Percentiles rank a stretch among this genome's conserved stretches.
phyloP scores from a whole-genome alignment of 108 stramenopile species.

The Cyclotella atomus region DNA sequence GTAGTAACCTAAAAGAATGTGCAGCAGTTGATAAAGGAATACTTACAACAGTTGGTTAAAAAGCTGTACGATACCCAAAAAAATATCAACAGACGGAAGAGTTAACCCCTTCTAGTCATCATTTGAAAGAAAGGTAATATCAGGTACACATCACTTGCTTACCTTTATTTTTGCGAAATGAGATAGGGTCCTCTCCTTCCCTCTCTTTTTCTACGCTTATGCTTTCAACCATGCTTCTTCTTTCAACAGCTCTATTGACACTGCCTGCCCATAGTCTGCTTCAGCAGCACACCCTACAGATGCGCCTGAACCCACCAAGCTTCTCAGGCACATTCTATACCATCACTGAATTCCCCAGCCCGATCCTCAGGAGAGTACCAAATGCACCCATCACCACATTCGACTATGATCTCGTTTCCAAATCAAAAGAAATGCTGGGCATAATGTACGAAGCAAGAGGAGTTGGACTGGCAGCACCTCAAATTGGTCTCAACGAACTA shows the following conservation, averaged over 20 bases:
- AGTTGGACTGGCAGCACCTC: slow-evolving; percentile 52
- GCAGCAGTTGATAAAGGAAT: too few relatives aligned
- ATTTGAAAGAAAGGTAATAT: too few relatives aligned
- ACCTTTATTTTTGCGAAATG: too few relatives aligned
- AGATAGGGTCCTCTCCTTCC: too few relatives aligned
- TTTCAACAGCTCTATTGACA: not conserved
- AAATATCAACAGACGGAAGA: too few relatives aligned
- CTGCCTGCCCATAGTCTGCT: not conserved
- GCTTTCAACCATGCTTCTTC: too few relatives aligned
- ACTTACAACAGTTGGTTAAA: too few relatives aligned
- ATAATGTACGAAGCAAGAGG: slow-evolving; percentile 54
- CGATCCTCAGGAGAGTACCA: slow-evolving; percentile 22
- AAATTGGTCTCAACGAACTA: slow-evolving; percentile 44
- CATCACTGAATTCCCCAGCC: slow-evolving; percentile 42
- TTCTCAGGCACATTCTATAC: slow-evolving; percentile 24
- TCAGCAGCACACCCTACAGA: slow-evolving; percentile 9
- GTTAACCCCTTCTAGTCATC: too few relatives aligned
- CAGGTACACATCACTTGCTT: too few relatives aligned
- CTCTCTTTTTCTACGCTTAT: too few relatives aligned
- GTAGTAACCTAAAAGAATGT: too few relatives aligned
- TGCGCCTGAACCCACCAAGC: slow-evolving; percentile 39
- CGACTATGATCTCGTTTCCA: slow-evolving; percentile 27
- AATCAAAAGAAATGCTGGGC: slow-evolving; percentile 42
- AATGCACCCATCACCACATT: slow-evolving; percentile 27
- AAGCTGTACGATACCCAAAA: too few relatives aligned